Evolutionary conservation across 75 land plant genomes (phyloP).

Genomic region (Ceratopteris richardii): DNA sequence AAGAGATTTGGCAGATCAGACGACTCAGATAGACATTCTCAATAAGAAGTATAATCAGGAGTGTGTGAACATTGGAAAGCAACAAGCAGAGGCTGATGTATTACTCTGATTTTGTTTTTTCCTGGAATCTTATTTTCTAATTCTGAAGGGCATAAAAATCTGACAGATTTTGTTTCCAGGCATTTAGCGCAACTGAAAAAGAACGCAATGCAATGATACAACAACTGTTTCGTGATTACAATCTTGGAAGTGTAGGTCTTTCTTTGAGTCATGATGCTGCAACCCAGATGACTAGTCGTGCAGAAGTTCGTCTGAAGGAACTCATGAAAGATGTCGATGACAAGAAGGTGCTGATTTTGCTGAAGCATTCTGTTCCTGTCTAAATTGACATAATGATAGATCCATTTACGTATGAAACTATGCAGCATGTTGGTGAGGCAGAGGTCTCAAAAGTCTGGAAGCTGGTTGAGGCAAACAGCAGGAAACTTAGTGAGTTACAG

Average conservation of each 20-base stretch:
- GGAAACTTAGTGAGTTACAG: conserved; percentile 47
- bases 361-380: no score
- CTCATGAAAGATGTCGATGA: conserved; percentile 57
- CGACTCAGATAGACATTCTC: conserved; percentile 27
- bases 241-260: conserved; percentile 58
- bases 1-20: conserved; percentile 47
- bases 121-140: background rate
- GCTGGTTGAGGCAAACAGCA: conserved; percentile 35
- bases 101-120: no score
- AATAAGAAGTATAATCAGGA: conserved; percentile 32
- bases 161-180: conserved; percentile 30
- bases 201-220: conserved; percentile 61
- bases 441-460: conserved; percentile 53
- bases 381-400: no score
- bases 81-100: conserved; percentile 86
- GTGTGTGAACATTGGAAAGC: conserved; percentile 50
- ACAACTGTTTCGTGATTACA: conserved; percentile 47
- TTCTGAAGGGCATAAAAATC: background rate
- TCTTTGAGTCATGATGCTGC: conserved; percentile 61
- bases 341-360: conserved; percentile 44
- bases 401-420: no score
- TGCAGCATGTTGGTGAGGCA: conserved; percentile 46
- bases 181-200: conserved; percentile 30
- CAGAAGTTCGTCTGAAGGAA: conserved; percentile 45
- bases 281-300: conserved; percentile 35